Evolutionary conservation across 106 monocot genomes (phyloP), one percentile per base, ranked within the genome.

Genomic region (Phalaenopsis aphrodite): DNA sequence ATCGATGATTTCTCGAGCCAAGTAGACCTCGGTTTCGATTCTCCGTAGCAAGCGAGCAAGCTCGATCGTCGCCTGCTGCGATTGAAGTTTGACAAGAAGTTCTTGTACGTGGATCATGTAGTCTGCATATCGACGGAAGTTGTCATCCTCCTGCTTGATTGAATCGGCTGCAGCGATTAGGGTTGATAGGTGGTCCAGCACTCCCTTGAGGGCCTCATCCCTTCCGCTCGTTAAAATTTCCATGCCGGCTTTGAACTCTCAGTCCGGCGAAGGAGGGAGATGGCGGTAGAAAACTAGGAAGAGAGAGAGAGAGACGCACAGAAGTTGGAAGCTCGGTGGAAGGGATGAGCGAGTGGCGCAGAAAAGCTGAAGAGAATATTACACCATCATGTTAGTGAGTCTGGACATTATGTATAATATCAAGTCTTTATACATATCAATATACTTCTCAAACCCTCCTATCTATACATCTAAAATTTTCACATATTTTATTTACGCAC

Each of bases 1-100:
- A 10, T 64, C 46, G 23, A 82, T 43, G 30, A 38, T 9, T 36
- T 65, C 9, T 6, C 58, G 39, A 24, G 76, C 81, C 15, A 65
- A 76, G 3, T 24, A 61, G 58, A 76, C 45, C 52, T 82, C 64
- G 8, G 61, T 12, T 45, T 76, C 76, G 65, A 82, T 18, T 47
- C 23, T 46, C 45, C 65, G 23, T 16, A 82, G 75, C 61, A 75
- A 7, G 64, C 64, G 6, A 24, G 0, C 21, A 5, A 5, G 43
- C 11, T 65, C 21, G 23, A 23, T 24, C 24, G 64, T 65, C 24
- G 42, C 41, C 8, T 8, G 19, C 19, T 19, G 24, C 6, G 17
- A 43, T 45, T 75, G 74, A 18, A 42, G 74, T 45, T 17, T 17
- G 41, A 3, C 19, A 10, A 75, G 43, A 17, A 43, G 19, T 43